Conservation (phyloP, 1,139 yeast genomes). For the Saccharomyces uvarum region DNA sequence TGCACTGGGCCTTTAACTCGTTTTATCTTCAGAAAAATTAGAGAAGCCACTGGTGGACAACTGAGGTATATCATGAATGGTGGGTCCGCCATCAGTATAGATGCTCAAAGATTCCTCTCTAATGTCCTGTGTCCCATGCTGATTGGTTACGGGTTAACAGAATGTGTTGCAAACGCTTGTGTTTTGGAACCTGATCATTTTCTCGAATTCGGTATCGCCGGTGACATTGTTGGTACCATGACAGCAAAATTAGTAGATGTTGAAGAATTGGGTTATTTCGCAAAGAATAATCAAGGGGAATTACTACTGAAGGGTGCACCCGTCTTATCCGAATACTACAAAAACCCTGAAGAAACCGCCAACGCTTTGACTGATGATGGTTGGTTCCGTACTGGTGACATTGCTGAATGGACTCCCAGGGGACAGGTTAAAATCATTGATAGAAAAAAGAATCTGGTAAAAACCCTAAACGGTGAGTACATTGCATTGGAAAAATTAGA, state of each 20-base stretch:
- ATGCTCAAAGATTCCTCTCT: constrained; percentile 78
- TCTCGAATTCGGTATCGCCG: constrained; percentile 62
- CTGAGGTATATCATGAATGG: constrained; percentile 74
- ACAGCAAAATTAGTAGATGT: constrained; percentile 89
- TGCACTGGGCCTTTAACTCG: constrained; percentile 59
- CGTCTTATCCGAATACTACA: constrained; percentile 69
- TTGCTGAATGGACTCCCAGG: constrained; percentile 81
- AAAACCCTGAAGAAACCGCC: constrained; percentile 74
- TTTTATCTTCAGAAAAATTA: constrained; percentile 76
- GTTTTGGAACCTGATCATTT: constrained; percentile 58
- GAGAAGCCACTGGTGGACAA: constrained; percentile 92
- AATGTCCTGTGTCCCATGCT: constrained; percentile 80
- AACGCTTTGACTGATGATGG: constrained; percentile 65
- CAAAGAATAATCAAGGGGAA: constrained; percentile 92
- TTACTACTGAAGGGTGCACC: constrained; percentile 69
- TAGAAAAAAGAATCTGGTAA: constrained; percentile 92
- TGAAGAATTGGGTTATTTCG: constrained; percentile 83
- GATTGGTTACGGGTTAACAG: constrained; percentile 95
- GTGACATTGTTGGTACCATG: constrained; percentile 73
- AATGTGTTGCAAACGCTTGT: constrained; percentile 84
- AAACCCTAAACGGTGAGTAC: constrained; percentile 94
- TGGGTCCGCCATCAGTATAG: constrained; percentile 83
- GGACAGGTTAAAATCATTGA: constrained; percentile 84
- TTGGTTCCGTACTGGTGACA: constrained; percentile 97
- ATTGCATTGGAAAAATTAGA: constrained; percentile 94